Base-by-base conservation (phyloP, 2,329 filamentous ascomycete genomes). In the Curvularia sp. region DNA sequence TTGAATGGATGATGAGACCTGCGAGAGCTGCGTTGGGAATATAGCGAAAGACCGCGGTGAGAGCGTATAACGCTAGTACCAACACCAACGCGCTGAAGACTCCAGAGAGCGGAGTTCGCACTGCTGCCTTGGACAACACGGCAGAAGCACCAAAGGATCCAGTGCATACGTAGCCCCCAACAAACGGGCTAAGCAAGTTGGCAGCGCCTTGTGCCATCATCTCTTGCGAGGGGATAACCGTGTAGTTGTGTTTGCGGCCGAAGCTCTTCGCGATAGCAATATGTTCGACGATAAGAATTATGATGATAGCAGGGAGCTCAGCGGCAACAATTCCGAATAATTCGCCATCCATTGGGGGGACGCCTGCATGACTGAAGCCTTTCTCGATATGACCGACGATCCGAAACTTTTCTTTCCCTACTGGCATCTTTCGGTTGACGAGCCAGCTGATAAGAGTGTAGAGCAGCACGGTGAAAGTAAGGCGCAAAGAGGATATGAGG, bases 241-340 rank as follows among this genome's bases (percentile, higher is more conserved):
- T 89, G 78, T 97, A 97, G 79, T 96, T 95, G 80, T 96, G 96
- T 65, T 96, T 86, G 57, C 93, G 86, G 10, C 93, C 93, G 65
- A 97, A 97, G 0, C 92, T 96, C 75, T 97, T 97, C 25, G 93
- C 92, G 63, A 97, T 97, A 48, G 93, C 92, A 69, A 97, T 96
- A 74, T 97, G 93, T 78, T 97, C 93, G 60, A 97, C 95, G 34
- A 97, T 83, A 59, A 97, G 84, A 18, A 97, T 92, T 64, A 97
- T 95, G 53, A 96, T 87, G 1, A 90, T 89, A 5, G 91, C 90
- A 0, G 93, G 93, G 2, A 97, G 81, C 64, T 96, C 84, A 27
- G 82, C 80, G 1, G 84, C 82, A 69, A 96, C 92, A 1, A 86
- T 78, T 3, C 80, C 82, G 70, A 96, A 85, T 38, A 97, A 84